A percentile compares a stretch with the other conserved stretches of the same genome.
These are phyloP conservation scores for Crepidotus sp. DNA, from an alignment of 1,284 basidiomycete species.

Conservation along the genomic window DNA sequence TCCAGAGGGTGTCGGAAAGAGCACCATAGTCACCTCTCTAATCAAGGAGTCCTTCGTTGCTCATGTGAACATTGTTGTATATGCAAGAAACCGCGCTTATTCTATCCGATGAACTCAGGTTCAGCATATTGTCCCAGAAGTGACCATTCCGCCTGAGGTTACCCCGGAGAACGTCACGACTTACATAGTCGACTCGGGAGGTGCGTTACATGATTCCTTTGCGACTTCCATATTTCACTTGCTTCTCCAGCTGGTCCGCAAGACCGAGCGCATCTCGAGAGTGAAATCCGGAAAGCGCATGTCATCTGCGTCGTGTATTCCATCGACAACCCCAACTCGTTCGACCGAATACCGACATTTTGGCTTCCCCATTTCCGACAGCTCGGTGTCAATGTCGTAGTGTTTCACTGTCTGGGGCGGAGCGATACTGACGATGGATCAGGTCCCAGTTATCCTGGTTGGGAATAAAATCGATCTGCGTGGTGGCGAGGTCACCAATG, in stretches of 20 bases:
- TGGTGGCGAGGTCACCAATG: slow-evolving; percentile 88
- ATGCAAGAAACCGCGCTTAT: slow-evolving; percentile 11
- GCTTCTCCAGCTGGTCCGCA: slow-evolving; percentile 54
- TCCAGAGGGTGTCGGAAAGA: slow-evolving; percentile 88
- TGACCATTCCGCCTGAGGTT: slow-evolving; percentile 92
- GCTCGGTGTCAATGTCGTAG: slow-evolving; percentile 82
- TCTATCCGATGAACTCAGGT: slow-evolving; percentile 42
- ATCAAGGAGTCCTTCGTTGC: slow-evolving; percentile 92
- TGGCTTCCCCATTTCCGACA: slow-evolving; percentile 98
- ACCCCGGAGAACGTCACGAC: slow-evolving; percentile 95
- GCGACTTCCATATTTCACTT: neutral
- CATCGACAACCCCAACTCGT: slow-evolving; percentile 91
- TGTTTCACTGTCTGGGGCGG: slow-evolving; percentile 1
- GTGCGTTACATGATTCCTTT: slow-evolving; percentile 35
- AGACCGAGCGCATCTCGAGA: slow-evolving; percentile 82
- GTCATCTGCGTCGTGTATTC: slow-evolving; percentile 98
- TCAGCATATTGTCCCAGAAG: slow-evolving; percentile 87
- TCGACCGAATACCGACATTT: slow-evolving; percentile 96
- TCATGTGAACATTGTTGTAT: slow-evolving; percentile 49
- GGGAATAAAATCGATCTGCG: slow-evolving; percentile 98
- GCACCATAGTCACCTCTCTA: slow-evolving; percentile 88
- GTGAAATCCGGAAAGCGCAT: slow-evolving; percentile 92
- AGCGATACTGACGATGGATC: slow-evolving; percentile 2
- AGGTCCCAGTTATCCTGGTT: slow-evolving; percentile 95
- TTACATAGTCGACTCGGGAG: slow-evolving; percentile 91